These are phyloP conservation scores for Trichosporon asahii DNA, from an alignment of 1,284 basidiomycete genomes.

Conservation along the genomic window DNA sequence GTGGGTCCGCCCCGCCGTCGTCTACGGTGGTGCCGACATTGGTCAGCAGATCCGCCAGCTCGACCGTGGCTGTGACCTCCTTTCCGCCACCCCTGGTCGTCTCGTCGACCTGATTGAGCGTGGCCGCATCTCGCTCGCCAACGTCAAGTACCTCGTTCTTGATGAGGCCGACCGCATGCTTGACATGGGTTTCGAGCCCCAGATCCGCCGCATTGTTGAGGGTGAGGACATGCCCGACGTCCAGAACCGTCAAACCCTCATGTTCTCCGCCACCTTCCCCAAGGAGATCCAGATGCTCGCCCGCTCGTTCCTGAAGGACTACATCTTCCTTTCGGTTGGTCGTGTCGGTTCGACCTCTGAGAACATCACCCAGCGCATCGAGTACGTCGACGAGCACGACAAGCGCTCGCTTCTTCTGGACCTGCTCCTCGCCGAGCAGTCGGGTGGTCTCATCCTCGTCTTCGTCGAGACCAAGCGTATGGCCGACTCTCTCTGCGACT, in stretches of 20 bases:
- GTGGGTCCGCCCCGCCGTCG: constrained; percentile 98
- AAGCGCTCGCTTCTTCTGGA: constrained; percentile 97
- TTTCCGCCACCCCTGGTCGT: constrained; percentile 97
- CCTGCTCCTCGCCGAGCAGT: constrained; percentile 75
- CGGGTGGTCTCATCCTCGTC: constrained; percentile 81
- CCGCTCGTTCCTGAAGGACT: constrained; percentile 87
- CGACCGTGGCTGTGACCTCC: constrained; percentile 94
- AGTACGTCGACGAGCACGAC: constrained; percentile 96
- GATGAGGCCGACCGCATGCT: constrained; percentile 99
- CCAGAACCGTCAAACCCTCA: constrained; percentile 91
- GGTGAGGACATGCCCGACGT: constrained; percentile 97
- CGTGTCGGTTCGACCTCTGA: constrained; percentile 98
- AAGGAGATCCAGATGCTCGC: constrained; percentile 98
- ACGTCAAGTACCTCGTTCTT: constrained; percentile 96
- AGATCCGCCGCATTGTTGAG: constrained; percentile 97
- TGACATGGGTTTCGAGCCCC: constrained; percentile 99
- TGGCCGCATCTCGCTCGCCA: constrained; percentile 91
- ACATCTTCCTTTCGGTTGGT: constrained; percentile 97
- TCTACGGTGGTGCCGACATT: constrained; percentile 99
- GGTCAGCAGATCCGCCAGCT: constrained; percentile 88
- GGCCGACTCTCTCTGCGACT: constrained; percentile 98
- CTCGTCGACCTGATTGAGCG: constrained; percentile 98
- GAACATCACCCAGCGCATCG: constrained; percentile 99
- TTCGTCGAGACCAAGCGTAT: constrained; percentile 99
- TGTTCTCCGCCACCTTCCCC: constrained; percentile 99